Conservation (phyloP, 202 grass and related monocot genomes). For the Zizania palustris region DNA sequence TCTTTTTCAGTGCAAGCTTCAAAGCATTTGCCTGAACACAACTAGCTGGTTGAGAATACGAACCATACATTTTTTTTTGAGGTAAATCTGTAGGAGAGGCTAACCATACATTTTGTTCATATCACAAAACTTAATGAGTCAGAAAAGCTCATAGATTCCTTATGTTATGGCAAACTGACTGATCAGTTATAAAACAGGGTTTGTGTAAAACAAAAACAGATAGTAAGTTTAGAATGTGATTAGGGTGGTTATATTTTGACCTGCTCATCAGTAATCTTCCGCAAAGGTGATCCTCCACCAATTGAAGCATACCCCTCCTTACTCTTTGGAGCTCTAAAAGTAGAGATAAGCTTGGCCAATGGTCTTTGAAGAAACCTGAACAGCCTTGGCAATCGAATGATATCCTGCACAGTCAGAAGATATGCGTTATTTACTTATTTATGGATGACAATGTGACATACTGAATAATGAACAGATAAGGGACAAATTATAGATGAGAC, state of each 20-base stretch:
- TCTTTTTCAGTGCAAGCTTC: slow-evolving; percentile 69
- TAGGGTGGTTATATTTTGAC: slow-evolving; percentile 41
- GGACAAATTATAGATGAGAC: neutral
- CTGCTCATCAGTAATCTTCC: slow-evolving; percentile 96
- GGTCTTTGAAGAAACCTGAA: slow-evolving; percentile 95
- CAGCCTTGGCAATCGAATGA: slow-evolving; percentile 85
- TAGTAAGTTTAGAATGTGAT: neutral
- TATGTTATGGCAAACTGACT: slow-evolving; percentile 4
- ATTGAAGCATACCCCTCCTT: slow-evolving; percentile 95
- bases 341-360: slow-evolving; percentile 89
- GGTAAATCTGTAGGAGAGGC: too few relatives aligned
- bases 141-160: neutral
- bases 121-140: slow-evolving; percentile 1
- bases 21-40: slow-evolving; percentile 78
- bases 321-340: slow-evolving; percentile 93
- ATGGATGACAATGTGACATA: neutral
- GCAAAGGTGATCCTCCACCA: slow-evolving; percentile 90
- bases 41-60: neutral
- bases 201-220: neutral
- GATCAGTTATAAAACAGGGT: slow-evolving; percentile 5
- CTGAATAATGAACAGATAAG: neutral
- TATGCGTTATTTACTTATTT: neutral
- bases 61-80: neutral
- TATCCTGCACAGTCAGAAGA: slow-evolving; percentile 60
- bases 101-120: neutral